A percentile compares a stretch with the other conserved stretches of the same genome.
Evolutionary conservation across 345 rosid species (phyloP).

Genomic region (Heritiera fomes): DNA sequence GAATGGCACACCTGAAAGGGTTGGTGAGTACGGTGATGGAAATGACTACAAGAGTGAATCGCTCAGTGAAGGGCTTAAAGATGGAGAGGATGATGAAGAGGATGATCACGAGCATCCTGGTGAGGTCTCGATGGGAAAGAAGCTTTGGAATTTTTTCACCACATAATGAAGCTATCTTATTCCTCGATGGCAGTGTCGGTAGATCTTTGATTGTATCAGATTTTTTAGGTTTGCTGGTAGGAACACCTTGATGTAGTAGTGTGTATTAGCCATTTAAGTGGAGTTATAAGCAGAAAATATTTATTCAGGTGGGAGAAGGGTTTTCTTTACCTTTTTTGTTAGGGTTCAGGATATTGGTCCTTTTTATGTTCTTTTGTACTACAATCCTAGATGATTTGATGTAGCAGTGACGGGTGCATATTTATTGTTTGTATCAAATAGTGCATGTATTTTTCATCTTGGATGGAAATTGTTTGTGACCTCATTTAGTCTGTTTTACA

Average conservation of each 20-base stretch:
- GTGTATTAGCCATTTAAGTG: conserved; percentile 38
- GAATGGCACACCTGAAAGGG: conserved; percentile 58
- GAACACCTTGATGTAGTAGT: conserved; percentile 36
- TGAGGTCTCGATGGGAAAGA: conserved; percentile 80
- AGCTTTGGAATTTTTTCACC: conserved; percentile 91
- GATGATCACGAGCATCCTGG: conserved; percentile 72
- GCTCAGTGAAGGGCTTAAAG: conserved; percentile 30
- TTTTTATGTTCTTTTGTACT: background rate
- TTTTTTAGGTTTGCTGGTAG: conserved; percentile 38
- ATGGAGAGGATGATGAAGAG: conserved; percentile 45
- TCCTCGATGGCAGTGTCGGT: background rate
- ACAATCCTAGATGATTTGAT: conserved; percentile 33
- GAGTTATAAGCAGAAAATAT: conserved; percentile 22
- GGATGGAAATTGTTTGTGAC: conserved; percentile 13
- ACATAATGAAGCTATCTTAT: conserved; percentile 38
- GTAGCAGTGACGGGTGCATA: conserved; percentile 30
- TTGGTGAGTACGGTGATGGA: conserved; percentile 32
- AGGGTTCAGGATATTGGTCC: conserved; percentile 29
- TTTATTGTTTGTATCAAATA: conserved; percentile 40
- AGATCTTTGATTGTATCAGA: conserved; percentile 28
- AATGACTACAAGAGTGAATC: conserved; percentile 38
- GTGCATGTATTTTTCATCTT: conserved; percentile 23
- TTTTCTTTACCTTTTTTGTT: conserved; percentile 15
- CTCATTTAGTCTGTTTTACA: background rate
- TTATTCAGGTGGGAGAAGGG: conserved; percentile 23